These are phyloP conservation scores for Colletotrichum liaoningense DNA, from an alignment of 2,329 filamentous ascomycete species.

Conservation along the genomic window DNA sequence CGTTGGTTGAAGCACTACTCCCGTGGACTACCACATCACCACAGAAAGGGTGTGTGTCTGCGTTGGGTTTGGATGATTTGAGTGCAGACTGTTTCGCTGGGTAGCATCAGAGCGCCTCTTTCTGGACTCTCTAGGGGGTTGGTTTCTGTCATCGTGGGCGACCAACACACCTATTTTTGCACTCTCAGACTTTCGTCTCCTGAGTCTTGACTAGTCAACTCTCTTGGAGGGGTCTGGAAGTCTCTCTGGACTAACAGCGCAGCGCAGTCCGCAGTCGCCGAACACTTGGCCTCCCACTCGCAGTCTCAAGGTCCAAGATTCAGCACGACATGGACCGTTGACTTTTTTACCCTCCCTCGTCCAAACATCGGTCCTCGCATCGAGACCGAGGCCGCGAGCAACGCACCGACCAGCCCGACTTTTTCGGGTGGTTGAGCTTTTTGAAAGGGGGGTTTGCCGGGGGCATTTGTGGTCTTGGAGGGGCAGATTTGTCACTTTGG, in stretches of 20 bases:
- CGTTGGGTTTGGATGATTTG: slow-evolving; percentile 1
- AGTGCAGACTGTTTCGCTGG: slow-evolving; percentile 27
- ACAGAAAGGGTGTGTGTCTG: not conserved
- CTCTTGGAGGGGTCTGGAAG: not conserved
- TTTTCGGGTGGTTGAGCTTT: not conserved
- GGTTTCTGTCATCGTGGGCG: not conserved
- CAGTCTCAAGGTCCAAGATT: not conserved
- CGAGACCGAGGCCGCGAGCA: slow-evolving; percentile 10
- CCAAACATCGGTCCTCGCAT: slow-evolving; percentile 27
- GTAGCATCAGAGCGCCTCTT: slow-evolving; percentile 28
- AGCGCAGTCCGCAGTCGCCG: not conserved
- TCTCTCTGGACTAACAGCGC: too few relatives aligned
- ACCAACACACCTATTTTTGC: slow-evolving; percentile 21
- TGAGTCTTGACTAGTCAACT: not conserved
- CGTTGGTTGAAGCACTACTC: not conserved
- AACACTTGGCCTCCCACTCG: not conserved
- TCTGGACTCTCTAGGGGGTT: not conserved
- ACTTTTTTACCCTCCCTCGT: not conserved
- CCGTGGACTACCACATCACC: not conserved
- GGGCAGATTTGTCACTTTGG: slow-evolving; percentile 15
- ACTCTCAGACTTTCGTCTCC: slow-evolving; percentile 2
- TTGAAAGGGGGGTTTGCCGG: too few relatives aligned
- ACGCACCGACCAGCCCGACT: slow-evolving; percentile 5
- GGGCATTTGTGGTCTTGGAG: not conserved
- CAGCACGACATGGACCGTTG: not conserved